These are phyloP conservation scores for Calonectria montana DNA, from an alignment of 2,329 filamentous ascomycete species.

Conservation along the genomic window DNA sequence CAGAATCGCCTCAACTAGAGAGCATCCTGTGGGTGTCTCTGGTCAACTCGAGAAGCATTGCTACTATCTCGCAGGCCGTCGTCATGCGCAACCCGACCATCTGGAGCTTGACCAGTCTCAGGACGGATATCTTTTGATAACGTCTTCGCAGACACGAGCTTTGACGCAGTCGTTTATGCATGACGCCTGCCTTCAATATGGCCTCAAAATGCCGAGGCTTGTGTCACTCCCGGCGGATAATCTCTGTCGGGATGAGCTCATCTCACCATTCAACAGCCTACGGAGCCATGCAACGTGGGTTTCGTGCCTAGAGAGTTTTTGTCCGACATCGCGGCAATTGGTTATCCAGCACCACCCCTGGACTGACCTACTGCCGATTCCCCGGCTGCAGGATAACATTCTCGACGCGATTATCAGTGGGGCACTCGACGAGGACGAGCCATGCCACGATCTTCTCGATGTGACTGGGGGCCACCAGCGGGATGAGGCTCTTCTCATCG, in stretches of 20 bases:
- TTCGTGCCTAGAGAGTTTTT: slow-evolving; percentile 22
- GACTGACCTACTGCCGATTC: slow-evolving; percentile 37
- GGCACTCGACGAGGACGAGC: slow-evolving; percentile 33
- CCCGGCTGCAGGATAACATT: slow-evolving; percentile 36
- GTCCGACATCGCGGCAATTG: slow-evolving; percentile 31
- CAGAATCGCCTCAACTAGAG: slow-evolving; percentile 41
- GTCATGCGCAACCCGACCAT: not conserved
- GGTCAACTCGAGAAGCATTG: not conserved
- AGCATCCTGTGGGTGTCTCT: slow-evolving; percentile 35
- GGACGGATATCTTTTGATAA: slow-evolving; percentile 15
- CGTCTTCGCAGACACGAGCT: slow-evolving; percentile 19
- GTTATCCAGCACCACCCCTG: slow-evolving; percentile 36
- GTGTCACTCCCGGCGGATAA: slow-evolving; percentile 27
- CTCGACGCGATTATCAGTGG: slow-evolving; percentile 22
- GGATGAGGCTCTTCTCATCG: slow-evolving; percentile 48
- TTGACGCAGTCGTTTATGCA: slow-evolving; percentile 35
- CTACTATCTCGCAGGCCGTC: slow-evolving; percentile 1
- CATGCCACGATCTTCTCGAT: slow-evolving; percentile 35
- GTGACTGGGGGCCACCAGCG: not conserved
- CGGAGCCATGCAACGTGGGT: not conserved
- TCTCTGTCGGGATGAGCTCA: slow-evolving; percentile 33
- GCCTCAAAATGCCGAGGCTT: slow-evolving; percentile 25
- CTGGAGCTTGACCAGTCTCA: not conserved
- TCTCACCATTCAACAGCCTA: slow-evolving; percentile 33
- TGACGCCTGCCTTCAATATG: slow-evolving; percentile 32